Percentiles rank a stretch among this genome's conserved stretches.
phyloP scores from a whole-genome alignment of 2,329 filamentous ascomycete genomes.

The Elsinoe australis region DNA sequence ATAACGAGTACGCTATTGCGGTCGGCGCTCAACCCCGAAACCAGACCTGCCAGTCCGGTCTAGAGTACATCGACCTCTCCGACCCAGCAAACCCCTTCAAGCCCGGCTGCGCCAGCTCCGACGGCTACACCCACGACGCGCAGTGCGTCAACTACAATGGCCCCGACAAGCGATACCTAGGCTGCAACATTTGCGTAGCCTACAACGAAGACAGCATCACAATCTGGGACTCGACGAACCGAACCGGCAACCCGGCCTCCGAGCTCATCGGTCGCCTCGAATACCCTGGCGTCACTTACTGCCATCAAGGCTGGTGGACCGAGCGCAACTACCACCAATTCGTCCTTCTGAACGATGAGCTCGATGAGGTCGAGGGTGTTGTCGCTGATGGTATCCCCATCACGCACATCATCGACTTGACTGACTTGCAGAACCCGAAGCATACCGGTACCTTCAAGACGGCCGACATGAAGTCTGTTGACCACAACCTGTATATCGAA shows the following conservation, averaged over 20 bases:
- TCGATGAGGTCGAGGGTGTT: constrained; percentile 40
- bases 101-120: constrained; percentile 44
- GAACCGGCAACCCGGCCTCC: constrained; percentile 24
- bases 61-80: constrained; percentile 48
- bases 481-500: constrained; percentile 38
- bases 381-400: constrained; percentile 41
- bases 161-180: constrained; percentile 40
- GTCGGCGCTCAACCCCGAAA: constrained; percentile 36
- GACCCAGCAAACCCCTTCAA: constrained; percentile 44
- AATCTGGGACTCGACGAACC: constrained; percentile 42
- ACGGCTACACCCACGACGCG: constrained; percentile 52
- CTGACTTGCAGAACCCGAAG: constrained; percentile 37
- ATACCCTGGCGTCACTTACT: constrained; percentile 44
- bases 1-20: constrained; percentile 43
- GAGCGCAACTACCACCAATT: constrained; percentile 40
- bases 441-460: constrained; percentile 36
- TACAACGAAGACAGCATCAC: constrained; percentile 44
- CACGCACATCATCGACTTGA: constrained; percentile 45
- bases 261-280: constrained; percentile 43
- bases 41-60: constrained; percentile 40
- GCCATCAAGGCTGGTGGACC: constrained; percentile 49
- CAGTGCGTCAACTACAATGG: constrained; percentile 49
- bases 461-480: constrained; percentile 29
- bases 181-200: constrained; percentile 45
- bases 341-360: constrained; percentile 48